Evolutionary conservation across 257 asterid genomes (phyloP), one percentile per base, ranked within the genome.

Genomic region (Gentiana dahurica): DNA sequence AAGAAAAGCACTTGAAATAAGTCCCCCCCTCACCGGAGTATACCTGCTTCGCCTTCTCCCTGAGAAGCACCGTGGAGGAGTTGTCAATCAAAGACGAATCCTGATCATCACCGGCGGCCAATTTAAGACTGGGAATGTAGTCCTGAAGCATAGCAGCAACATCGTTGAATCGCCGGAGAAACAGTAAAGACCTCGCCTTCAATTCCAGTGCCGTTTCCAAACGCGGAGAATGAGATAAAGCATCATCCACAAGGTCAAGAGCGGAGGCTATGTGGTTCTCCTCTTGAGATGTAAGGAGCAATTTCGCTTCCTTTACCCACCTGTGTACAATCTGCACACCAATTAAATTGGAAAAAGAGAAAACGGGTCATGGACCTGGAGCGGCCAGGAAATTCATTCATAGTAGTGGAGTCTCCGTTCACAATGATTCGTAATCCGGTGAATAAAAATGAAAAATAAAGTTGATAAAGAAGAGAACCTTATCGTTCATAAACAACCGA

Each of bases 121-220:
- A 71, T 59, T 73, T 85, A 50, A 85, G 69, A 65, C 95, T 88
- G 15, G 98, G 98, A 43, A 92, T 85, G 58, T 81, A 80, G 43
- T 88, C 97, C 75, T 81, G 95, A 32, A 92, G 71, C 98, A 92
- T 76, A 69, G 75, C 81, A 33, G 95, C 95, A 8, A 92, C 95
- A 63, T 88, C 95, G 78, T 81, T 92, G 47, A 73, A 92, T 63
- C 97, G 84, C 38, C 95, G 76, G 59, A 84, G 95, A 56, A 74
- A 71, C 54, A 92, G 76, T 81, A 92, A 69, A 58, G 87, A 85
- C 55, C 94, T 68, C 11, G 95, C 94, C 54, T 85, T 88, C 61
- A 88, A 62, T 80, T 88, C 95, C 0, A 85, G 73, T 51, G 95
- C 95, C 9, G 47, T 44, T 77, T 88, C 99, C 73, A 81, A 70